These are phyloP conservation scores for Phlyctochytrium planicorne DNA, from an alignment of 192 early-diverging fungal genomes.

Conservation along the genomic window DNA sequence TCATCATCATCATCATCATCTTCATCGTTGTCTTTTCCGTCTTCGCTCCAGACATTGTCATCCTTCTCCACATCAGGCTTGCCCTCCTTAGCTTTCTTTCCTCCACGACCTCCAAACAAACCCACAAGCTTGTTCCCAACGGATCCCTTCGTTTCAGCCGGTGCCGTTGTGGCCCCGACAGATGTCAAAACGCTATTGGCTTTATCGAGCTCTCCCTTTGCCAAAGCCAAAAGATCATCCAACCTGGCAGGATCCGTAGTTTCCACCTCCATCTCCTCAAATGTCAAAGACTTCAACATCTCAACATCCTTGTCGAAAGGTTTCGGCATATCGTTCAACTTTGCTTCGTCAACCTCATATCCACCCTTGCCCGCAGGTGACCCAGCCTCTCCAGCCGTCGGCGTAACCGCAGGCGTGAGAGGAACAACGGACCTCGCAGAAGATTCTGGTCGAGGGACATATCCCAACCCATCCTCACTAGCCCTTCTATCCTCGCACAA, in stretches of 20 bases:
- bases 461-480: constrained; percentile 12
- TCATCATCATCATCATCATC: constrained; percentile 14
- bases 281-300: neutral
- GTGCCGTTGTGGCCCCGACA: neutral
- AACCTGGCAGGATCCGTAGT: neutral
- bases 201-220: neutral
- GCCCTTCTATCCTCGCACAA: neutral
- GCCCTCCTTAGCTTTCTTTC: neutral
- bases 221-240: neutral
- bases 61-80: neutral
- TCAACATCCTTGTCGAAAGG: no score
- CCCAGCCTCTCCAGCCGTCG: neutral
- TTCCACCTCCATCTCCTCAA: neutral
- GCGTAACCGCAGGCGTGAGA: neutral
- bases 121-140: neutral
- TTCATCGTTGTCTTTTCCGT: constrained; percentile 18
- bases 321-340: no score
- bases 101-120: neutral
- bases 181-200: neutral
- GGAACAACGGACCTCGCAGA: no score
- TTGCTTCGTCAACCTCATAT: neutral
- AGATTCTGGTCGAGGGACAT: constrained; percentile 1
- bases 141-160: neutral
- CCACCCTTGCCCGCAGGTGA: neutral
- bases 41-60: neutral